These are phyloP conservation scores for Cladorrhinum samala DNA, from an alignment of 495 filamentous ascomycete genomes.

Conservation along the genomic window DNA sequence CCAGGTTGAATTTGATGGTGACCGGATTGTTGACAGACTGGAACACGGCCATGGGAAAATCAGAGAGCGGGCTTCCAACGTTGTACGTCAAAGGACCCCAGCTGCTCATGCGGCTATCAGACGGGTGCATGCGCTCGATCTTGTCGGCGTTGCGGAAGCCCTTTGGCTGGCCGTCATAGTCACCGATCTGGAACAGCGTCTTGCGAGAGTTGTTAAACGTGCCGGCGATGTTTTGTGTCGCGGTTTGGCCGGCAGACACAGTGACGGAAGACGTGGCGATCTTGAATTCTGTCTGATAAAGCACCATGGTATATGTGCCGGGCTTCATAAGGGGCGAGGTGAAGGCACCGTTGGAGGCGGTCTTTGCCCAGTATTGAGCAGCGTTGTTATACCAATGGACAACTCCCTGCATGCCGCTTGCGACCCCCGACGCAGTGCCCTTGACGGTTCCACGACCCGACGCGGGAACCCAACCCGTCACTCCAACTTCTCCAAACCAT, in stretches of 20 bases:
- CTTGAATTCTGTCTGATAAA: conserved; percentile 58
- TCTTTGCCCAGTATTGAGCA: conserved; percentile 61
- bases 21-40: conserved; percentile 55
- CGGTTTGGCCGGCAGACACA: conserved; percentile 49
- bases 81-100: conserved; percentile 57
- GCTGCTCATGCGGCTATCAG: conserved; percentile 53
- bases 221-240: conserved; percentile 48
- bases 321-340: conserved; percentile 62
- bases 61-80: conserved; percentile 42
- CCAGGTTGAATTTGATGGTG: conserved; percentile 55
- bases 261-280: conserved; percentile 49
- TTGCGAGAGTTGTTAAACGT: conserved; percentile 32
- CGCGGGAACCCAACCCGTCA: conserved; percentile 52
- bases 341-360: conserved; percentile 47
- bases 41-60: conserved; percentile 63
- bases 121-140: conserved; percentile 61
- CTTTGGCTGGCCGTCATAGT: conserved; percentile 57
- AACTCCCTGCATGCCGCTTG: conserved; percentile 46
- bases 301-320: conserved; percentile 60
- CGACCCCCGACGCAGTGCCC: conserved; percentile 49
- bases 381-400: conserved; percentile 59
- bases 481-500: conserved; percentile 51
- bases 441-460: conserved; percentile 52
- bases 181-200: conserved; percentile 58
- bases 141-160: conserved; percentile 62